phyloP scores from a whole-genome alignment of 2,329 filamentous ascomycete species.

The Cyphellophora europaea region DNA sequence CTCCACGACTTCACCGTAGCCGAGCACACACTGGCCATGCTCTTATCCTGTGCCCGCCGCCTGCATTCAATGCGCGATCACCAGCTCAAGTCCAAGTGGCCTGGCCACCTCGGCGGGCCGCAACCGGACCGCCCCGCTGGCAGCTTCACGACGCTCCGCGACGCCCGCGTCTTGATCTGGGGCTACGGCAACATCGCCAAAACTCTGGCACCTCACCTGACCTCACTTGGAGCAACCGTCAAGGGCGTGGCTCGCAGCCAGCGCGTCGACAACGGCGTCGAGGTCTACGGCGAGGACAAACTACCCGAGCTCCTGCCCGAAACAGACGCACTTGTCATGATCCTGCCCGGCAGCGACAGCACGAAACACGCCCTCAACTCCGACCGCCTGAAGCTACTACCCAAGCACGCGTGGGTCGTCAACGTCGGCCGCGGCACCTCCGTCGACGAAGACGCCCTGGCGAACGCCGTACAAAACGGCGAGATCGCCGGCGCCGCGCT shows the following conservation, averaged over 20 bases:
- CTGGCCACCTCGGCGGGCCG: conserved; percentile 51
- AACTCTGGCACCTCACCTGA: conserved; percentile 46
- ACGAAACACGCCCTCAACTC: conserved; percentile 48
- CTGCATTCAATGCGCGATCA: conserved; percentile 41
- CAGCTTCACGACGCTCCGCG: conserved; percentile 50
- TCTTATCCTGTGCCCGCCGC: conserved; percentile 14
- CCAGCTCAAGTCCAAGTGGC: conserved; percentile 50
- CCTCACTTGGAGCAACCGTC: conserved; percentile 48
- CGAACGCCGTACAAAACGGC: conserved; percentile 28
- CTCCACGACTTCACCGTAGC: conserved; percentile 57
- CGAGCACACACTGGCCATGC: conserved; percentile 52
- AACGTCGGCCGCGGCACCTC: conserved; percentile 13
- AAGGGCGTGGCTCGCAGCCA: conserved; percentile 46
- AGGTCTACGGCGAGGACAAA: conserved; percentile 48
- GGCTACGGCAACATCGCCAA: conserved; percentile 60
- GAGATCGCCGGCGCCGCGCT: conserved; percentile 56
- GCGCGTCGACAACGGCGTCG: conserved; percentile 49
- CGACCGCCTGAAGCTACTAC: conserved; percentile 44
- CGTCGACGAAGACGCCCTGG: conserved; percentile 12
- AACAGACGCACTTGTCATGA: conserved; percentile 60
- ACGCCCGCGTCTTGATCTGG: conserved; percentile 52
- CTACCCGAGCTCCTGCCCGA: conserved; percentile 44
- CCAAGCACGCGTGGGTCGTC: conserved; percentile 35
- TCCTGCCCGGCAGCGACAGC: conserved; percentile 49
- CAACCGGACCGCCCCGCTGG: conserved; percentile 36